Conservation (phyloP, 1,139 yeast species). For the Tardiomyces digboiensis region DNA sequence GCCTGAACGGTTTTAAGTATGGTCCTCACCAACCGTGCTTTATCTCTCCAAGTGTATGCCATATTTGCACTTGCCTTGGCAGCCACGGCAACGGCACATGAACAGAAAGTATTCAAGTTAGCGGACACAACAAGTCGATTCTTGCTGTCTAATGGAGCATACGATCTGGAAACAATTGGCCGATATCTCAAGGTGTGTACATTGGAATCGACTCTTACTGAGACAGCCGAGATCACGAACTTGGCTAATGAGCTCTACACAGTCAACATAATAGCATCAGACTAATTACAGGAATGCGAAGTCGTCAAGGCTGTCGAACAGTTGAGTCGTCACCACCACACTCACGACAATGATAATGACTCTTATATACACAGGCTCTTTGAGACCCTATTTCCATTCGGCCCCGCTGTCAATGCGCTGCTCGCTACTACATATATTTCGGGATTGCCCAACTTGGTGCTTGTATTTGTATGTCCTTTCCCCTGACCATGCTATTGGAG, state of each 20-base stretch:
- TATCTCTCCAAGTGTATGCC: no score
- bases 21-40: no score
- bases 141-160: background rate
- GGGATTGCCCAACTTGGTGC: conserved; percentile 48
- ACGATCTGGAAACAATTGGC: background rate
- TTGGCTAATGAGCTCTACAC: no score
- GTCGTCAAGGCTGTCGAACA: background rate
- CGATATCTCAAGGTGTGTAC: background rate
- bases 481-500: no score
- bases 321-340: background rate
- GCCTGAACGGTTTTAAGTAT: no score
- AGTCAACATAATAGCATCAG: no score
- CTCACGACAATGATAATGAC: background rate
- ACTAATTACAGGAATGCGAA: background rate
- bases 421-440: conserved; percentile 54
- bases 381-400: conserved; percentile 39
- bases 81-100: background rate
- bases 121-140: background rate
- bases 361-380: background rate
- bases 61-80: no score
- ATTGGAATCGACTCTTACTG: no score
- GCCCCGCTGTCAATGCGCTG: conserved; percentile 47
- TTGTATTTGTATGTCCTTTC: conserved; percentile 29
- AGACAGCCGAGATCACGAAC: background rate
- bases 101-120: background rate